Evolutionary conservation across 1,284 basidiomycete genomes (phyloP), one percentile per base, ranked within the genome.

Genomic region (Fomes fomentarius): DNA sequence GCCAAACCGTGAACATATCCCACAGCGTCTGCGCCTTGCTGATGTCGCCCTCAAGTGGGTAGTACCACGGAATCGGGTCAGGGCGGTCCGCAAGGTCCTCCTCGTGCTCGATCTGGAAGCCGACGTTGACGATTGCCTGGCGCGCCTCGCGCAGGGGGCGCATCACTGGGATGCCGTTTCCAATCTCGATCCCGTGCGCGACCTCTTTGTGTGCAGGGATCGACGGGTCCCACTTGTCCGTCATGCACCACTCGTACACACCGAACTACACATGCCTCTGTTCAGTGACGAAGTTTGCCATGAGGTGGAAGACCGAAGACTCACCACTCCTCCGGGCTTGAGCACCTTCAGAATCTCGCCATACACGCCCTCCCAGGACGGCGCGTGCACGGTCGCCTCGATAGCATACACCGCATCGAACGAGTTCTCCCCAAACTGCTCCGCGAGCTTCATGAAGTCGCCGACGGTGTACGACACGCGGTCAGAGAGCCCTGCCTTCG

Each of bases 221-320:
- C 12, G 87, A 85, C 2, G 92, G 81, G 71, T 99, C 93, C 91
- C 94, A 99, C 10, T 74, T 73, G 72, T 98, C 96, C 43, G 96
- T 98, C 96, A 99, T 98, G 75, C 89, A 91, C 96, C 96, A 99
- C 71, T 98, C 96, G 76, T 98, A 98, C 40, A 98, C 89, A 70
- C 95, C 96, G 72, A 98, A 98, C 91, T 94, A 24, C 2, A 3
- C 4, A 11, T 8, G 22, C 17, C 22, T 35, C 41, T 33, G n/a
- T 3, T 47, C 21, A 52, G 57, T 49, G 11, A 39, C 31, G 21
- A 39, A 24, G 21, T 15, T 7, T 2, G 25, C 8, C 45, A 21
- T 15, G 33, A 8, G n/a, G 14, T 21, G 24, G 21, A 30, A 54
- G 11, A 0, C 28, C n/a, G n/a, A n/a, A n/a, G n/a, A 87, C 92